phyloP scores from a whole-genome alignment of 2,329 filamentous ascomycete genomes.

The Trichothecium sympodiale region DNA sequence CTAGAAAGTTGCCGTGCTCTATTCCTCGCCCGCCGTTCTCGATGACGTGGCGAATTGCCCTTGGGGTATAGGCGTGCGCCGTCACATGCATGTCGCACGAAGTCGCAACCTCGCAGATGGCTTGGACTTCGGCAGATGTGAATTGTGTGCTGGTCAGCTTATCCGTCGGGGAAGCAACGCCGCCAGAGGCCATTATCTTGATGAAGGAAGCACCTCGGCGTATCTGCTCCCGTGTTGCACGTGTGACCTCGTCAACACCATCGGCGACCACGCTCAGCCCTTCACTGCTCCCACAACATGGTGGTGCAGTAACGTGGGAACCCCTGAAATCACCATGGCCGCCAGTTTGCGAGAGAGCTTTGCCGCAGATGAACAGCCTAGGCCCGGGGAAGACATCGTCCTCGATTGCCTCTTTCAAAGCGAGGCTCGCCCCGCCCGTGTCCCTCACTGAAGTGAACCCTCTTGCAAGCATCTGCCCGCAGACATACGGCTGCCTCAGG shows the following conservation, averaged over 20 bases:
- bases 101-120: slow-evolving; percentile 37
- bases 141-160: slow-evolving; percentile 43
- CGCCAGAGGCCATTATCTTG: slow-evolving; percentile 43
- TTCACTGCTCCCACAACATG: slow-evolving; percentile 26
- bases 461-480: slow-evolving; percentile 38
- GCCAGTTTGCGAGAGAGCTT: slow-evolving; percentile 43
- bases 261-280: slow-evolving; percentile 35
- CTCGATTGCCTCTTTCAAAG: slow-evolving; percentile 44
- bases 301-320: slow-evolving; percentile 15
- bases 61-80: slow-evolving; percentile 45
- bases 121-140: slow-evolving; percentile 41
- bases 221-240: slow-evolving; percentile 40
- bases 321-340: slow-evolving; percentile 40
- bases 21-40: slow-evolving; percentile 44
- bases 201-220: slow-evolving; percentile 47
- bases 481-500: slow-evolving; percentile 35
- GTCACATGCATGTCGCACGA: slow-evolving; percentile 42
- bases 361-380: slow-evolving; percentile 40
- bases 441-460: slow-evolving; percentile 50
- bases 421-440: slow-evolving; percentile 42
- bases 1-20: slow-evolving; percentile 32
- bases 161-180: slow-evolving; percentile 41
- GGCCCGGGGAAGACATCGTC: slow-evolving; percentile 45
- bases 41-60: slow-evolving; percentile 33
- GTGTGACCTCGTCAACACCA: slow-evolving; percentile 42